Base-by-base conservation (phyloP, 2,329 filamentous ascomycete species). In the Hyphodiscus sp. region DNA sequence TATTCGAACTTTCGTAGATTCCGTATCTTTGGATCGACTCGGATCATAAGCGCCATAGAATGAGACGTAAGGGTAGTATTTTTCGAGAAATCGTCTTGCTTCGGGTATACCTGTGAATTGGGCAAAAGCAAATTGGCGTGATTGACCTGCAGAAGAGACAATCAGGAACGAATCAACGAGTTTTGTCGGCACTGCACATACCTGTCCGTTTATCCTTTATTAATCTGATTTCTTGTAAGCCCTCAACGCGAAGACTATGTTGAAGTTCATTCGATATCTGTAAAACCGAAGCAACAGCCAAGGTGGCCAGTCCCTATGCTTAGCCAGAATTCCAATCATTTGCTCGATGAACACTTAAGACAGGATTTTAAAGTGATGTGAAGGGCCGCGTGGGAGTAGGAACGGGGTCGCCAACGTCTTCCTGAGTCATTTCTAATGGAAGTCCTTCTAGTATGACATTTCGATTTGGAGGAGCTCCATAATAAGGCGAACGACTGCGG, bases 181-280 rank as follows among this genome's bases (percentile, higher is more conserved):
- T 6, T n/a, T 15, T 38, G 16, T 43, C 7, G 19, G 15, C 20
- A 23, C 6, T 20, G 38, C 13, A 16, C 66, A 58, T 69, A 81
- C 79, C 80, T 19, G 78, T 81, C 56, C 78, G 75, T 52, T 78
- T 74, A 60, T 82, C 79, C 55, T 78, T 76, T 60, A 82, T 82
- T 49, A 82, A 70, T 18, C 78, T 73, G 47, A 82, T 71, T 60
- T 81, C 78, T 62, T 81, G 78, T 55, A 82, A 67, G n/a, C 71
- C 72, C 53, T 75, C 71, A 57, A 79, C 69, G 61, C 74, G 69
- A 59, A 80, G 75, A 59, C 71, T 72, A 60, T 77, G 72, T 60
- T 71, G 70, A 61, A 82, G 70, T 71, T 81, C 78, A 69, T 71
- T 71, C 61, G 73, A 72, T 65, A 82, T 79, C 79, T 82, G 71